Evolutionary conservation across 1,284 basidiomycete genomes (phyloP).

Genomic region (Leccinum huronense): DNA sequence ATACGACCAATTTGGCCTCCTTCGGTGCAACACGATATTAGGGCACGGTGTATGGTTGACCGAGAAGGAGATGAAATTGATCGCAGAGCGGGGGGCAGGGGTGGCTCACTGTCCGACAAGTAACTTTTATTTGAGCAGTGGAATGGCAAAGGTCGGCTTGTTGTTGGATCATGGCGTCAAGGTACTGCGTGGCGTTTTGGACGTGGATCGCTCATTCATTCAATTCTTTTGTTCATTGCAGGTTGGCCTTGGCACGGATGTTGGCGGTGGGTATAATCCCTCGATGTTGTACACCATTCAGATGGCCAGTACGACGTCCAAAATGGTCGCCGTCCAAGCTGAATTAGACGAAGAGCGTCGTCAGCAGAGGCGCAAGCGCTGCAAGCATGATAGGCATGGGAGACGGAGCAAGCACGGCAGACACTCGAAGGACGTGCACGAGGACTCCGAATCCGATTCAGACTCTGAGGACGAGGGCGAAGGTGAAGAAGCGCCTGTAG

Average conservation of each 20-base stretch:
- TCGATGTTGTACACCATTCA: slow-evolving; percentile 81
- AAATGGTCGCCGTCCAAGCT: slow-evolving; percentile 56
- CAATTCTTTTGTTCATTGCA: not conserved
- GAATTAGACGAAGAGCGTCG: slow-evolving; percentile 19
- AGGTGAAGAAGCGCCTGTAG: too few relatives aligned
- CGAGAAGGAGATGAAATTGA: slow-evolving; percentile 68
- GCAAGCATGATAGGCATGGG: slow-evolving; percentile 3
- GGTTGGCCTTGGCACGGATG: slow-evolving; percentile 88
- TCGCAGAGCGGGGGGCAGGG: slow-evolving; percentile 66
- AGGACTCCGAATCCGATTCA: slow-evolving; percentile 1
- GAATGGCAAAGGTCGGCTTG: slow-evolving; percentile 75
- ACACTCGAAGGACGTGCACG: not conserved
- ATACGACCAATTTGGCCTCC: slow-evolving; percentile 76
- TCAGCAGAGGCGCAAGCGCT: not conserved
- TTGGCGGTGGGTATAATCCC: slow-evolving; percentile 80
- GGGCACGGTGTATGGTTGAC: slow-evolving; percentile 85
- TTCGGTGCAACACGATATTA: slow-evolving; percentile 80
- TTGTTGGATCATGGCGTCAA: slow-evolving; percentile 86
- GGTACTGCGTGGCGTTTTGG: slow-evolving; percentile 40
- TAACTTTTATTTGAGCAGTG: slow-evolving; percentile 88
- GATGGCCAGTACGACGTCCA: slow-evolving; percentile 79
- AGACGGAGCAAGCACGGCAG: not conserved
- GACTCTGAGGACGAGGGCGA: slow-evolving; percentile 8
- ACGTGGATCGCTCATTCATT: not conserved
- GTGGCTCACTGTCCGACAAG: slow-evolving; percentile 91